Base-by-base conservation (phyloP, 805 yeast genomes). In the Starmerella apicola region DNA sequence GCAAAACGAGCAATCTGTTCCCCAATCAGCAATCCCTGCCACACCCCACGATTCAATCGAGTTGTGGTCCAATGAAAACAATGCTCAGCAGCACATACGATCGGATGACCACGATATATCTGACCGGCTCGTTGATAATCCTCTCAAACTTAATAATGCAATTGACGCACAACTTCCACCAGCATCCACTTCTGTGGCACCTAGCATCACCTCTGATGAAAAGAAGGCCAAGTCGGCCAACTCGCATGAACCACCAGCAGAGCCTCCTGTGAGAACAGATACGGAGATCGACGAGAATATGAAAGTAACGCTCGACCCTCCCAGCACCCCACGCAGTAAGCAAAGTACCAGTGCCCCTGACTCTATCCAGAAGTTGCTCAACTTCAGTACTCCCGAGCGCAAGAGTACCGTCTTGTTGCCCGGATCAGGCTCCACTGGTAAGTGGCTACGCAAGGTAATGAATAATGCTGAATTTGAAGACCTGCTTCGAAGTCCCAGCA, bases 331-430 rank as follows among this genome's bases (percentile, higher is more conserved):
- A 15, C 12, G 13, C 26, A 37, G 41, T 9, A 41, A 29, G 19
- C 3, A 12, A 3, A 26, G 18, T 15, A 6, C 4, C 26, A 33
- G 19, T 12, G 41, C 32, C 17, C 50, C 43, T 4, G 44, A 41
- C 32, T 38, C 49, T n/a, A 45, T 46, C n/a, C 45, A 46, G 39
- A 46, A 45, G 32, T 37, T 47, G 37, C 39, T 46, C 15, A 42
- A 41, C 10, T n/a, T 41, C 22, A 21, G 26, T 13, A 46, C 50
- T 16, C 48, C 48, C 3, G 45, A 41, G n/a, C 45, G 37, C 19
- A 22, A 27, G 21, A 31, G 25, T n/a, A 34, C 26, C 5, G 5
- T 35, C 22, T 24, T 38, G 27, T 23, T 38, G 7, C 45, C 46
- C 10, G 50, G 43, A n/a, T 36, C 46, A 4, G 48, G 44, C 12